Base-by-base conservation (phyloP, 441 rosid species). In the Euphorbia neoarborescens region DNA sequence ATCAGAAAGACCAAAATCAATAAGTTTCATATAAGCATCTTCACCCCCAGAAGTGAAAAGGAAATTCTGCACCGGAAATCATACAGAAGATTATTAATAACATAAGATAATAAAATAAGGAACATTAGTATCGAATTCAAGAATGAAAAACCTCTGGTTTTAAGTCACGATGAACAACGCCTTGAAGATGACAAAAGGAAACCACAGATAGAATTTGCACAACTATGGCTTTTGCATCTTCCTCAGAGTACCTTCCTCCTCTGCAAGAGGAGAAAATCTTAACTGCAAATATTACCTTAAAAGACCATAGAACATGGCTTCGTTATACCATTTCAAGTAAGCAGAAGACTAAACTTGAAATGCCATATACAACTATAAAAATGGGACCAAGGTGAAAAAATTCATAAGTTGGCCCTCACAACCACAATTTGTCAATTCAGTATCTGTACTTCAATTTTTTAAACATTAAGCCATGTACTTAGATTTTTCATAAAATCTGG, bases 171-270 rank as follows among this genome's bases (percentile, higher is more conserved):
- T 93, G 98, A 24, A 90, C 98, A 54, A 93, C 96, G 38, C 98
- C 98, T 82, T 93, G 97, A 75, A 93, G 94, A 84, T 92, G 98
- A 83, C 96, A 92, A 85, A 90, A 92, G 35, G 97, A 81, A 78
- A 87, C 97, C 63, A 90, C 90, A 27, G 84, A 83, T 51, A 93
- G 82, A 73, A 93, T 90, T 76, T 90, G 98, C 80, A 85, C 81
- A 58, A 90, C 66, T 71, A 89, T 88, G 57, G 82, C 87, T 81
- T 89, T 93, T 40, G 98, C 92, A 53, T 93, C 97, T 42, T 89
- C 97, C 80, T 93, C 98, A 4, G 87, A 73, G 73, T 93, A 93
- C 76, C 86, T 85, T 66, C 98, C 98, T 63, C 97, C 96, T 75
- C 98, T 92, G 81, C 74, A 77, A 73, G 70, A 69, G 35, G 59